These are phyloP conservation scores for Annulohypoxylon stygium DNA, from an alignment of 495 filamentous ascomycete species.

Conservation along the genomic window DNA sequence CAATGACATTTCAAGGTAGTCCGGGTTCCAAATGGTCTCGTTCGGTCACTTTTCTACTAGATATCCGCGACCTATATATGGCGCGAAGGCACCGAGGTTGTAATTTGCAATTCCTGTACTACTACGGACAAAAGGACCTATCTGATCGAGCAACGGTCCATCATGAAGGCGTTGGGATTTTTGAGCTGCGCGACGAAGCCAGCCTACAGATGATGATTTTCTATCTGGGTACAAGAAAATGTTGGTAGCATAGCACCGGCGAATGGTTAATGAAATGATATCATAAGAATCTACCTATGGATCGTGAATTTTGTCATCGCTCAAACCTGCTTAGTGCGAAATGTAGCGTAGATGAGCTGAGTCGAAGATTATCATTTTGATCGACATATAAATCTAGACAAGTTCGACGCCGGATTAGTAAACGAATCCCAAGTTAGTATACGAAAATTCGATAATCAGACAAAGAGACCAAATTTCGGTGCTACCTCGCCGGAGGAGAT, in stretches of 20 bases:
- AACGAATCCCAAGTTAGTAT: not conserved
- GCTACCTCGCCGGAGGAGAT: not conserved
- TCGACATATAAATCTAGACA: not conserved
- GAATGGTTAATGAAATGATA: constrained; percentile 36
- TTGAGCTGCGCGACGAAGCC: constrained; percentile 6
- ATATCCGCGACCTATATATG: not conserved
- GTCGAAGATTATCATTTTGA: not conserved
- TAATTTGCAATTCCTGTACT: constrained; percentile 25
- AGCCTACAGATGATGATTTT: constrained; percentile 14
- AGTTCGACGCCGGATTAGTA: not conserved
- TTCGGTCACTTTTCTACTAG: constrained; percentile 8
- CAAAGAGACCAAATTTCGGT: constrained; percentile 1
- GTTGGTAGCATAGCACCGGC: constrained; percentile 24
- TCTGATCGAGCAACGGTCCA: constrained; percentile 10
- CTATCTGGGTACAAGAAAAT: constrained; percentile 20
- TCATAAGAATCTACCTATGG: not conserved
- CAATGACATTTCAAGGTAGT: not conserved
- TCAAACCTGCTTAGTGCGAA: not conserved
- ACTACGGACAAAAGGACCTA: constrained; percentile 20
- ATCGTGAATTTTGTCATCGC: not conserved
- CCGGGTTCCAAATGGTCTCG: not conserved
- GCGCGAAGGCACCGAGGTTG: not conserved
- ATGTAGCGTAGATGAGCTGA: not conserved
- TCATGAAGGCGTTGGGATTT: constrained; percentile 24
- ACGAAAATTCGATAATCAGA: not conserved